phyloP scores from a whole-genome alignment of 768 basidiomycete species.

The Gymnopilus junonius region DNA sequence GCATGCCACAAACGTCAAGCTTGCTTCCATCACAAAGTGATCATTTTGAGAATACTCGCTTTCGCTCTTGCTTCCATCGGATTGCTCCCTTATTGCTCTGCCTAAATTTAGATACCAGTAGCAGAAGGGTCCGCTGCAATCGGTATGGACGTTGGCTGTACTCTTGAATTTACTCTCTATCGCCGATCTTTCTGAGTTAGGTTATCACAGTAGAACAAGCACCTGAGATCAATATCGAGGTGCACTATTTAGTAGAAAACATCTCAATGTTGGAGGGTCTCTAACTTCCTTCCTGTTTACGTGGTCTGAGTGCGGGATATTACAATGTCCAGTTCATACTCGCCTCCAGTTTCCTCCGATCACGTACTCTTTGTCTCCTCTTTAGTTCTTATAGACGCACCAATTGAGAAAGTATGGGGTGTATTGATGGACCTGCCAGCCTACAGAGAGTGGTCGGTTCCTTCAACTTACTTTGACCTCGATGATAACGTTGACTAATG shows the following conservation, averaged over 20 bases:
- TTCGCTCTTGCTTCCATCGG: neutral
- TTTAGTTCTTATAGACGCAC: constrained; percentile 61
- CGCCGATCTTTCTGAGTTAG: neutral
- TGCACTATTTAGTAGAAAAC: neutral
- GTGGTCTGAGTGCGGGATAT: neutral
- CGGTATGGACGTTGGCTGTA: neutral
- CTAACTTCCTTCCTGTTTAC: neutral
- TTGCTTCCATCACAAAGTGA: too few relatives aligned
- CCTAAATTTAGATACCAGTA: neutral
- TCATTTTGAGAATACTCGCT: too few relatives aligned
- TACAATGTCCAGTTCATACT: neutral
- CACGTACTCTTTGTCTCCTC: constrained; percentile 10
- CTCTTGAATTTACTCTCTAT: neutral
- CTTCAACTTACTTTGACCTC: neutral
- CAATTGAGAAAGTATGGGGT: constrained; percentile 62
- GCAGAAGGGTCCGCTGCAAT: neutral
- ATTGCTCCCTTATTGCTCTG: neutral
- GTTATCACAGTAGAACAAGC: neutral
- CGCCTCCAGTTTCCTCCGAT: neutral
- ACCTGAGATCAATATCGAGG: neutral
- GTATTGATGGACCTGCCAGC: constrained; percentile 61
- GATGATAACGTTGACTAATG: neutral
- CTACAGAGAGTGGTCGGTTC: constrained; percentile 62
- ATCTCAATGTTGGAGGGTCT: neutral
- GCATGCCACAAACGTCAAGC: too few relatives aligned